A percentile compares a stretch with the other conserved stretches of the same genome.
Conservation (phyloP, 768 basidiomycete genomes). For the Pluteus cervinus region DNA sequence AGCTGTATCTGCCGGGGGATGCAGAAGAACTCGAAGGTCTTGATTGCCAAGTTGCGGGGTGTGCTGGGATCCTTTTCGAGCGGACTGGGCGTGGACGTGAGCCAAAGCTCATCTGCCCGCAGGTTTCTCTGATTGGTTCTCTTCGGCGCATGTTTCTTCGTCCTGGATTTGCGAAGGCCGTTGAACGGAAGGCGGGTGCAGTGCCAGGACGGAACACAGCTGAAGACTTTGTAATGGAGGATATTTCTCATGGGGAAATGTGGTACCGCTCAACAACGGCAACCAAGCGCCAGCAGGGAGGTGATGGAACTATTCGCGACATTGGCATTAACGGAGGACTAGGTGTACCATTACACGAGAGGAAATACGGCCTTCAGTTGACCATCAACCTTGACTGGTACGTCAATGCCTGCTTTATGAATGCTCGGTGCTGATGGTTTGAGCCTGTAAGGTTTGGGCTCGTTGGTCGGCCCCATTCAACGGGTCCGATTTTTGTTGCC, state of each 20-base stretch:
- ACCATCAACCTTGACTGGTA: conserved; percentile 21
- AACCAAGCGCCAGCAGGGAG: conserved; percentile 10
- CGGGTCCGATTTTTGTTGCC: conserved; percentile 15
- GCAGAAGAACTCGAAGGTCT: conserved; percentile 7
- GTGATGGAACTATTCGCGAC: conserved; percentile 11
- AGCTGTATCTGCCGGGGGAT: conserved; percentile 10
- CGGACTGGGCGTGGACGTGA: conserved; percentile 4
- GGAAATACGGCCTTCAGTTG: conserved; percentile 17
- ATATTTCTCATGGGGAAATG: conserved; percentile 14
- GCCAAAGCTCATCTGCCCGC: conserved; percentile 10
- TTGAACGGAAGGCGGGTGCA: conserved; percentile 8
- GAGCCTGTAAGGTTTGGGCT: conserved; percentile 17
- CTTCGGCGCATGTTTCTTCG: conserved; percentile 13
- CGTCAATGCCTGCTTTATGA: conserved; percentile 1
- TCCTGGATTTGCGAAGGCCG: conserved; percentile 8
- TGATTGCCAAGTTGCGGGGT: conserved; percentile 7
- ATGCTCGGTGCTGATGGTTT: conserved; percentile 1
- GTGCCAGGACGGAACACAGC: conserved; percentile 10
- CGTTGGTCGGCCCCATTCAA: conserved; percentile 16
- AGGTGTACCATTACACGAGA: conserved; percentile 4
- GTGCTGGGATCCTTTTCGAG: conserved; percentile 10
- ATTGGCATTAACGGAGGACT: background rate
- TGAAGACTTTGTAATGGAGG: conserved; percentile 17
- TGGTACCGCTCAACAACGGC: conserved; percentile 12
- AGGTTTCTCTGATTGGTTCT: conserved; percentile 15